A percentile compares a stretch with the other conserved stretches of the same genome.
Conservation (phyloP, 768 basidiomycete genomes). For the Porphyrellus cyaneotinctus region DNA sequence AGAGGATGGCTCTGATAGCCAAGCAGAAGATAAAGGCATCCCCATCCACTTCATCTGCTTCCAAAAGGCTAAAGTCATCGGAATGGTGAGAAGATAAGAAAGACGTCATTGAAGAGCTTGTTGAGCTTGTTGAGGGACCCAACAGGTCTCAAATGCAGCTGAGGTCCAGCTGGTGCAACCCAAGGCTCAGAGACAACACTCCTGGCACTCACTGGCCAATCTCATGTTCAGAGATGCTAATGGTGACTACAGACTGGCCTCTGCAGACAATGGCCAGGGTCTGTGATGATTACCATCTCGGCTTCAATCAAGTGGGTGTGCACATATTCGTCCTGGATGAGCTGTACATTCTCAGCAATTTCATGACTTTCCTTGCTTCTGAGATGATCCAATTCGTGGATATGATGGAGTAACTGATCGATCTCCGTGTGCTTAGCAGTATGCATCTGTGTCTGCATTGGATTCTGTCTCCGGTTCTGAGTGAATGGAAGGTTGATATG, state of each 20-base stretch:
- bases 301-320: conserved; percentile 35
- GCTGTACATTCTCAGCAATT: conserved; percentile 61
- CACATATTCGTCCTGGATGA: conserved; percentile 63
- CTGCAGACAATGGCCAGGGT: conserved; percentile 20
- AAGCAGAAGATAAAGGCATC: conserved; percentile 32
- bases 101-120: conserved; percentile 35
- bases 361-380: conserved; percentile 63
- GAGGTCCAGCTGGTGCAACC: conserved; percentile 24
- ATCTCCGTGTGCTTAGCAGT: conserved; percentile 42
- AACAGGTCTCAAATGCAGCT: conserved; percentile 23
- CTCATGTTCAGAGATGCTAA: conserved; percentile 37
- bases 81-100: conserved; percentile 67
- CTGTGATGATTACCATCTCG: conserved; percentile 13
- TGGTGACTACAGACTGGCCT: conserved; percentile 46
- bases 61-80: conserved; percentile 55
- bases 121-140: conserved; percentile 40
- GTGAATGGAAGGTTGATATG: conserved; percentile 46
- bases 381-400: conserved; percentile 62
- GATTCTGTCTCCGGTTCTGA: conserved; percentile 42
- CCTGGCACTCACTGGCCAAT: conserved; percentile 45
- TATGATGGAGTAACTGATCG: conserved; percentile 45
- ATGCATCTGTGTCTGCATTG: conserved; percentile 37
- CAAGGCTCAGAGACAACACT: conserved; percentile 36
- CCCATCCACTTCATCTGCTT: conserved; percentile 27
- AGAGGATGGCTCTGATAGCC: conserved; percentile 32